Evolutionary conservation across 2,329 filamentous ascomycete species (phyloP).

Genomic region (Monilinia vaccinii-corymbosi): DNA sequence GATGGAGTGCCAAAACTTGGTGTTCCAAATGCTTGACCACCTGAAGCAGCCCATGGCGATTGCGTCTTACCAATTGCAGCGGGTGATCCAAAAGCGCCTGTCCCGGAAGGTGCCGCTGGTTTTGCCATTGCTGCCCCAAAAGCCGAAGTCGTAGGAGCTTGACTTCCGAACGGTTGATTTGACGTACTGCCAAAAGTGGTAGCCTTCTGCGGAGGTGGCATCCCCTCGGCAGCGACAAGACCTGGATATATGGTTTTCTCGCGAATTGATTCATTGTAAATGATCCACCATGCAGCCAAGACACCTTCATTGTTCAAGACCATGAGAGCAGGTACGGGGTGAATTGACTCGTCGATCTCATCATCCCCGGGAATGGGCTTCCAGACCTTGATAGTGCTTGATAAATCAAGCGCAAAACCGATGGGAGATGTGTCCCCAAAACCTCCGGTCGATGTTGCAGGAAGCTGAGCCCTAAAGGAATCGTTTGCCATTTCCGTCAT

Average conservation of each 20-base stretch:
- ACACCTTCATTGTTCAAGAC: constrained; percentile 83
- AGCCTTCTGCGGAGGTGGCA: constrained; percentile 20
- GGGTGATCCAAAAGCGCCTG: constrained; percentile 29
- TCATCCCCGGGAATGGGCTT: constrained; percentile 72
- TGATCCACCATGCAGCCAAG: constrained; percentile 79
- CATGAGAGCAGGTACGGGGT: constrained; percentile 75
- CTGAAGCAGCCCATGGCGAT: constrained; percentile 25
- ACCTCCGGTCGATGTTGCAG: constrained; percentile 50
- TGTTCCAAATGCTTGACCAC: constrained; percentile 40
- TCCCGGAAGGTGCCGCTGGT: constrained; percentile 23
- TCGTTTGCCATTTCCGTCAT: constrained; percentile 66
- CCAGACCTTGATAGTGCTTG: constrained; percentile 66
- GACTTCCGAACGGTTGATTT: constrained; percentile 11
- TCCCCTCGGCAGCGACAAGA: constrained; percentile 39
- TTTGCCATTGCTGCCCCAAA: constrained; percentile 30
- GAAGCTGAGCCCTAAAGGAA: constrained; percentile 64
- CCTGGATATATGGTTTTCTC: constrained; percentile 65
- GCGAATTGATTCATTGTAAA: constrained; percentile 80
- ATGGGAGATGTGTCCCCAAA: constrained; percentile 67
- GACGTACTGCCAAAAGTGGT: constrained; percentile 24
- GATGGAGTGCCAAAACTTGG: constrained; percentile 30
- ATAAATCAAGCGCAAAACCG: constrained; percentile 77
- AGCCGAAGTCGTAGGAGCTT: constrained; percentile 18
- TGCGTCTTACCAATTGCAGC: constrained; percentile 15
- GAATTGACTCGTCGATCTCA: constrained; percentile 61